Conservation (phyloP, 1,139 yeast species). For the Protomyces inundatus region DNA sequence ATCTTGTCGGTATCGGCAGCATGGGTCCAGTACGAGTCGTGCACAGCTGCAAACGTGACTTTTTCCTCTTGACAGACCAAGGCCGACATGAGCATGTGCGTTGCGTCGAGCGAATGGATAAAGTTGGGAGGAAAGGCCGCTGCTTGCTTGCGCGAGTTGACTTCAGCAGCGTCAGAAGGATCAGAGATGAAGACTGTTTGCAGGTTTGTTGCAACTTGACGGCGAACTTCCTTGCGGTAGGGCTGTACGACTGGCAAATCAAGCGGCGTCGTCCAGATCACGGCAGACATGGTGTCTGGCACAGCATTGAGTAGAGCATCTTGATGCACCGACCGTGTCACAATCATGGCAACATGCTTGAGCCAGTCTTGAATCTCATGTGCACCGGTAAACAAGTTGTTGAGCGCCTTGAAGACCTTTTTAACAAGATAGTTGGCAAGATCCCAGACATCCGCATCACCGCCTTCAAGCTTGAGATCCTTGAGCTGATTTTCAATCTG, state of each 20-base stretch:
- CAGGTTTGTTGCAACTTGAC: conserved; percentile 65
- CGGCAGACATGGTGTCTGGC: conserved; percentile 67
- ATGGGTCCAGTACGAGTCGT: conserved; percentile 98
- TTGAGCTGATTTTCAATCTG: conserved; percentile 56
- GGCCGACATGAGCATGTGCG: conserved; percentile 92
- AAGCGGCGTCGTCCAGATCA: conserved; percentile 95
- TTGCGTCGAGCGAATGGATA: conserved; percentile 92
- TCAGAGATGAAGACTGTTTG: conserved; percentile 79
- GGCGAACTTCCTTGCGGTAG: conserved; percentile 63
- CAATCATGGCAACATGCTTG: conserved; percentile 74
- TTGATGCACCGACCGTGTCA: conserved; percentile 55
- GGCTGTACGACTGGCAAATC: conserved; percentile 95
- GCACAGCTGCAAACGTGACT: conserved; percentile 89
- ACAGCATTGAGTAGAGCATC: conserved; percentile 31
- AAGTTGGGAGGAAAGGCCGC: conserved; percentile 95
- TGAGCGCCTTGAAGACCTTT: conserved; percentile 75
- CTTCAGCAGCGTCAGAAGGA: conserved; percentile 75
- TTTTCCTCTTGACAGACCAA: conserved; percentile 62
- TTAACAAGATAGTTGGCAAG: conserved; percentile 65
- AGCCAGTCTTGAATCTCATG: conserved; percentile 96
- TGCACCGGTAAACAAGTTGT: conserved; percentile 85
- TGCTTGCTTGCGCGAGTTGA: conserved; percentile 81
- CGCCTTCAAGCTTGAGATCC: conserved; percentile 36
- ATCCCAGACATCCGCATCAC: conserved; percentile 27
- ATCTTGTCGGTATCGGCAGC: conserved; percentile 73